These are phyloP conservation scores for Pachyrhizus erosus DNA, from an alignment of 306 rosid genomes.

Conservation along the genomic window DNA sequence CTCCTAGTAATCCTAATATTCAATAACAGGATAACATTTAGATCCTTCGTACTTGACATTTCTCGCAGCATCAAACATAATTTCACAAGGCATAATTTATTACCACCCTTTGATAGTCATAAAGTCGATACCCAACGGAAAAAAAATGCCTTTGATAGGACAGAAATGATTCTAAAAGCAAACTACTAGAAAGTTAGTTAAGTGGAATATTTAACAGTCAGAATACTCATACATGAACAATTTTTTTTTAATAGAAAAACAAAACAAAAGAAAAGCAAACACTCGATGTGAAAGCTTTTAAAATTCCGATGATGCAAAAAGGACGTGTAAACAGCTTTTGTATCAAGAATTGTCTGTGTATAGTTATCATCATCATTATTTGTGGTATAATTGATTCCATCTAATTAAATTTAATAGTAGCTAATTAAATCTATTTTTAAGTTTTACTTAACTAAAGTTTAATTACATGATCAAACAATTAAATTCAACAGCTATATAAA, in stretches of 20 bases:
- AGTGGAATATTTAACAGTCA: slow-evolving; percentile 28
- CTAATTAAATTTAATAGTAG: neutral
- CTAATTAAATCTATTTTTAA: neutral
- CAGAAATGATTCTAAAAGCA: slow-evolving; percentile 38
- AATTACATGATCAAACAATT: neutral
- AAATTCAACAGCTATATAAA: neutral
- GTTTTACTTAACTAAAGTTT: neutral
- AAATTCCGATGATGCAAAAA: slow-evolving; percentile 11
- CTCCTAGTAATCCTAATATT: neutral
- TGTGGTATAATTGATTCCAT: neutral
- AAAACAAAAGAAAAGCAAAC: neutral
- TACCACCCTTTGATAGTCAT: slow-evolving; percentile 7
- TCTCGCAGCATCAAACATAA: slow-evolving; percentile 33
- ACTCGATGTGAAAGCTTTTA: neutral
- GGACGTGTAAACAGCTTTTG: slow-evolving; percentile 1
- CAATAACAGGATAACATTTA: neutral
- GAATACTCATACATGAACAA: slow-evolving; percentile 26
- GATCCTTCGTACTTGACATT: slow-evolving; percentile 1
- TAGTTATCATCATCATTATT: neutral
- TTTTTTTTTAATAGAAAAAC: neutral
- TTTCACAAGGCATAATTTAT: slow-evolving; percentile 5
- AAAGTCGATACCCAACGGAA: neutral
- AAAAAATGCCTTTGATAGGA: slow-evolving; percentile 27
- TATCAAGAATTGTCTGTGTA: neutral
- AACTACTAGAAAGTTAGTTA: slow-evolving; percentile 26